Evolutionary conservation across 2,329 filamentous ascomycete species (phyloP).

Genomic region (Fusarium austroafricanum): DNA sequence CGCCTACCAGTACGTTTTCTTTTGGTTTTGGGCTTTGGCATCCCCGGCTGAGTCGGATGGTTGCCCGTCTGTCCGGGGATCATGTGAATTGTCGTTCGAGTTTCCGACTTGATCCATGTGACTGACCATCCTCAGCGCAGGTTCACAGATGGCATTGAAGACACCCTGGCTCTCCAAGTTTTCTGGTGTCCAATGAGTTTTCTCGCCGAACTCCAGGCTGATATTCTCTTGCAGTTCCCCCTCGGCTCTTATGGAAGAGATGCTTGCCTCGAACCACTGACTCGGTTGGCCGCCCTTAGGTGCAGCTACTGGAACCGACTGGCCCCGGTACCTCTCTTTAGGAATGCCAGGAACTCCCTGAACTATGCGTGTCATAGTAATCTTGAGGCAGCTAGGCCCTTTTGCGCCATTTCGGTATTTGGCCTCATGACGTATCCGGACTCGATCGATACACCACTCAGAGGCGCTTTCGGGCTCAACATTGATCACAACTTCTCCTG

Average conservation of each 20-base stretch:
- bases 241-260: conserved; percentile 41
- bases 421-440: conserved; percentile 40
- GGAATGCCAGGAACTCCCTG: background rate
- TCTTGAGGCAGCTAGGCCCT: conserved; percentile 34
- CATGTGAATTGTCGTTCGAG: conserved; percentile 45
- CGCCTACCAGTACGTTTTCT: conserved; percentile 37
- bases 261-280: conserved; percentile 47
- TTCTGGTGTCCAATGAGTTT: conserved; percentile 42
- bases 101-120: conserved; percentile 50
- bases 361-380: conserved; percentile 43
- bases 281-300: conserved; percentile 18
- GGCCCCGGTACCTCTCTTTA: conserved; percentile 11
- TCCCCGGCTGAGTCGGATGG: conserved; percentile 15
- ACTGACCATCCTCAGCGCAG: conserved; percentile 47
- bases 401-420: conserved; percentile 32
- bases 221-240: conserved; percentile 44
- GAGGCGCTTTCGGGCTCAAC: conserved; percentile 7
- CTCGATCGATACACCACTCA: conserved; percentile 28
- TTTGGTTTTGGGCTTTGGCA: conserved; percentile 3
- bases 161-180: conserved; percentile 37
- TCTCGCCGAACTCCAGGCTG: conserved; percentile 44
- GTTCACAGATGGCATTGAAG: conserved; percentile 45
- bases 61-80: conserved; percentile 8
- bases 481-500: conserved; percentile 35
- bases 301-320: conserved; percentile 11